Base-by-base conservation (phyloP, 73 alveolate genomes). In the Paramecium biaurelia region DNA sequence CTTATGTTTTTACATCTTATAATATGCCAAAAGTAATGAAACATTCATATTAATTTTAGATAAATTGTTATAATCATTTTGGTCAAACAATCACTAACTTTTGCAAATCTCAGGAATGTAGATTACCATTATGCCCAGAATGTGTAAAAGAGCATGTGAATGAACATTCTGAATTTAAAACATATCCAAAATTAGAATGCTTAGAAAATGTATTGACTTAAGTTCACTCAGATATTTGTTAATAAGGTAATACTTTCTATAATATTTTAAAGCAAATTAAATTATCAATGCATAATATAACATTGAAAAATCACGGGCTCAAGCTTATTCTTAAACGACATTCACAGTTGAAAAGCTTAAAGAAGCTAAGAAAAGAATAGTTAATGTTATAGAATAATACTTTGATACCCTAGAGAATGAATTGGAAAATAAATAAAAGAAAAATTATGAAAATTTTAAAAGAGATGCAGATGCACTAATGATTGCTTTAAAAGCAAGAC, bases 21-120 rank as follows among this genome's bases (percentile, higher is more conserved):
- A 79, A 79, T 47, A 79, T 79, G 76, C 90, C 90, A n/a, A 79
- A 79, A 47, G 90, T 79, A 79, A 43, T 26, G 76, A 21, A 43
- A 6, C 1, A 10, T 20, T 79, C 47, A 41, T 47, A 74, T 12
- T 11, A 35, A 32, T 74, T 79, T 0, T 47, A 79, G 90, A 79
- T 79, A 2, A 79, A 79, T 45, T 79, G 90, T 24, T 79, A 24
- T 34, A 37, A 79, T 79, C 90, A 79, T 79, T 4, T 8, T 38
- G 90, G 90, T 21, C 56, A 79, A 45, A 79, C 90, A 14, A 45
- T 79, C 10, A 43, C 90, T 8, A 79, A 79, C 15, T 79, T 79
- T 79, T 79, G 90, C 15, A 1, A 45, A 30, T 24, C 43, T 1
- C 5, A 32, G 14, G 28, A 41, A 43, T 79, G 90, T 7, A 24